Base-by-base conservation (phyloP, 2,329 filamentous ascomycete species). In the Cadophora malorum region DNA sequence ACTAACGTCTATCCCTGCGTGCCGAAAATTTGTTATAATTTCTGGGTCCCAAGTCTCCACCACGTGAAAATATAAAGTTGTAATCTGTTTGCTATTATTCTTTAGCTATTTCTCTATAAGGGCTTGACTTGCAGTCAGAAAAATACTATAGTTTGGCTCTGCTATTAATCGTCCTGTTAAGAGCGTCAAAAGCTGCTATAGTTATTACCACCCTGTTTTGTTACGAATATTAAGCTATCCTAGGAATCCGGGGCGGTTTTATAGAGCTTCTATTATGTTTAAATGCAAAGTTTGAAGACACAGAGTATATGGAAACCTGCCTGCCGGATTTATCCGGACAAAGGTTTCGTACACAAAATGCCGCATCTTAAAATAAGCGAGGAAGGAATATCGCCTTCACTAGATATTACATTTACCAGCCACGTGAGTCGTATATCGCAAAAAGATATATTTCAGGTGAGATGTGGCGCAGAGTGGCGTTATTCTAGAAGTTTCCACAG, bases 101-200 rank as follows among this genome's bases (percentile, higher is more conserved):
- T 63, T 38, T 63, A 63, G 60, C 41, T 63, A 63, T 63, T 63
- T 63, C 60, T 52, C 60, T 63, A 63, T 38, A 63, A 52, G 47
- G 28, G 19, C 47, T 63, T 12, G 60, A 53, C 47, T 52, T 52
- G 60, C 45, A 52, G 14, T 35, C 12, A 50, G 25, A 63, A 63
- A 63, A 63, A 35, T 38, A 63, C 45, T 28, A 10, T n/a, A 53
- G 47, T 63, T 63, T 63, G 19, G 60, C 47, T 53, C 23, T 52
- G 16, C 47, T 52, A 19, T 52, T 47, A 16, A 63, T 63, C 45
- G 60, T 52, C 31, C 47, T 53, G 28, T 63, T 59, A 77, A 76
- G 23, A 52, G 60, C 45, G 60, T 53, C n/a, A 53, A 63, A 63
- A 63, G 28, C 31, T 35, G 45, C n/a, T 33, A 19, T 52, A 61